These are phyloP conservation scores for Furcasterigmium sp. DNA, from an alignment of 2,329 filamentous ascomycete genomes.

Conservation along the genomic window DNA sequence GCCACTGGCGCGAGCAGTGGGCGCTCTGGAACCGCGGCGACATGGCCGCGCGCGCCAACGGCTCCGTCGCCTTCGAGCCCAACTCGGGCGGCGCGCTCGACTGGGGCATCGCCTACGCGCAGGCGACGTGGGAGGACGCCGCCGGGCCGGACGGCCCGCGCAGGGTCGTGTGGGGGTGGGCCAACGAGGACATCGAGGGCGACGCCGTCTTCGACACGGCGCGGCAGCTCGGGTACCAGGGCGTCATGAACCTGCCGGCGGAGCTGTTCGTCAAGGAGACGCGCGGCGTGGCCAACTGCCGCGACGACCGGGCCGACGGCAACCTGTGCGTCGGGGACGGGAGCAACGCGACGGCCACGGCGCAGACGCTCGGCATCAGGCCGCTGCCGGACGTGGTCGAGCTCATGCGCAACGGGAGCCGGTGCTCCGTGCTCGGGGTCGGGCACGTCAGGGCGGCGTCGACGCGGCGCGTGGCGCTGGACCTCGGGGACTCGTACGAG, in stretches of 20 bases:
- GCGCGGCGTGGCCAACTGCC: slow-evolving; percentile 9
- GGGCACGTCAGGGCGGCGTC: slow-evolving; percentile 5
- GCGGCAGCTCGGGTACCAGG: slow-evolving; percentile 10
- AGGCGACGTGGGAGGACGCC: slow-evolving; percentile 10
- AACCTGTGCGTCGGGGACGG: slow-evolving; percentile 7
- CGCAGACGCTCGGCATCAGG: slow-evolving; percentile 11
- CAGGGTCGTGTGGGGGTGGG: slow-evolving; percentile 12
- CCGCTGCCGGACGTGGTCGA: slow-evolving; percentile 9
- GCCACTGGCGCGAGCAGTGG: slow-evolving; percentile 12
- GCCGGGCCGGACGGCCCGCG: slow-evolving; percentile 5
- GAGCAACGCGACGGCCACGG: slow-evolving; percentile 6
- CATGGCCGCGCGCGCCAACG: slow-evolving; percentile 9
- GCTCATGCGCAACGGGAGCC: slow-evolving; percentile 9
- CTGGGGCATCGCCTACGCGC: slow-evolving; percentile 12
- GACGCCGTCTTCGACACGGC: slow-evolving; percentile 6
- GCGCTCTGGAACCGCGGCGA: slow-evolving; percentile 12
- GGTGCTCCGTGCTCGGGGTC: slow-evolving; percentile 4
- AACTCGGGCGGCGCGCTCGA: slow-evolving; percentile 10
- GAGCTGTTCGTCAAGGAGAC: slow-evolving; percentile 12
- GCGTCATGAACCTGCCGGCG: slow-evolving; percentile 10
- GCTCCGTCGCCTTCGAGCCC: slow-evolving; percentile 10
- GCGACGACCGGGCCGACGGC: slow-evolving; percentile 7
- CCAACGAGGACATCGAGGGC: slow-evolving; percentile 8
- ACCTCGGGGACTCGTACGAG: slow-evolving; percentile 11
- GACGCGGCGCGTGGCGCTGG: slow-evolving; percentile 1